Evolutionary conservation across 805 yeast genomes (phyloP).

Genomic region (Trichomonascus vanleenenianus): DNA sequence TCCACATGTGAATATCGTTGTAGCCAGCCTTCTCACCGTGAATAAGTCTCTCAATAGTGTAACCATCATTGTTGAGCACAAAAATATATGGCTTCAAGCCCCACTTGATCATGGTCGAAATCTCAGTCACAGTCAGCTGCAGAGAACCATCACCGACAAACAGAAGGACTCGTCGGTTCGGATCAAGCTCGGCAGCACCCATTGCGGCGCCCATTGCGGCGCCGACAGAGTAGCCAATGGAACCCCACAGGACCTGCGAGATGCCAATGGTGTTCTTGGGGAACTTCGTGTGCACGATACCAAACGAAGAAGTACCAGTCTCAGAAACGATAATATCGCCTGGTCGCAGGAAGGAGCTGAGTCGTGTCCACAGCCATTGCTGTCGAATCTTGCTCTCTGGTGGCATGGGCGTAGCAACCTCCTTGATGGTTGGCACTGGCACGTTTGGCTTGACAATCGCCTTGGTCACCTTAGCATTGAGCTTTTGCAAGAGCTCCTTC

Average conservation of each 20-base stretch:
- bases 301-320: constrained; percentile 61
- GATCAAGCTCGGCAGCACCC: constrained; percentile 45
- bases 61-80: constrained; percentile 57
- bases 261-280: constrained; percentile 46
- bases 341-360: constrained; percentile 44
- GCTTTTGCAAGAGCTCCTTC: constrained; percentile 34
- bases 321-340: constrained; percentile 56
- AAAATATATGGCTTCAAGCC: constrained; percentile 50
- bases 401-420: constrained; percentile 41
- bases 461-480: constrained; percentile 10
- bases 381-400: constrained; percentile 36
- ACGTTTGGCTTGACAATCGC: constrained; percentile 25
- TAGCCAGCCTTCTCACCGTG: constrained; percentile 48
- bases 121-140: constrained; percentile 58
- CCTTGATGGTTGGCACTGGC: constrained; percentile 50
- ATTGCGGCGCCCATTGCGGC: constrained; percentile 55
- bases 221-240: constrained; percentile 59
- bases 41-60: constrained; percentile 56
- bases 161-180: constrained; percentile 43
- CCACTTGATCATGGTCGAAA: constrained; percentile 50
- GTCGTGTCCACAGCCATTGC: constrained; percentile 43
- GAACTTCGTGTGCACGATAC: constrained; percentile 48
- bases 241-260: constrained; percentile 59
- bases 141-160: constrained; percentile 66
- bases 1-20: constrained; percentile 60